A percentile compares a stretch with the other conserved stretches of the same genome.
phyloP scores from a whole-genome alignment of 2,329 filamentous ascomycete genomes.

The Didymella keratinophila region DNA sequence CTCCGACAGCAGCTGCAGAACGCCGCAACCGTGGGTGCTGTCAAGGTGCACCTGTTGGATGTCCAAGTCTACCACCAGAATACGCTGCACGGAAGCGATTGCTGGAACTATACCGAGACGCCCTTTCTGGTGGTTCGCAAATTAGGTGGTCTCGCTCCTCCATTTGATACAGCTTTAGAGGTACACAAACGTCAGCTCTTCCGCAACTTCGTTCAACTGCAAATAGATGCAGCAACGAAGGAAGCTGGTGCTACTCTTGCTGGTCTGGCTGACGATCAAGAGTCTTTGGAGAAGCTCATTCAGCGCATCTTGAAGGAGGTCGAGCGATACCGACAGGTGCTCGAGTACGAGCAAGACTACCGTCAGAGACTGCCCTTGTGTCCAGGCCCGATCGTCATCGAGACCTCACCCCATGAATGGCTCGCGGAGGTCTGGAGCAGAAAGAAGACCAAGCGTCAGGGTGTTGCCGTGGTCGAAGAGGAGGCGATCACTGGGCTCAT shows the following conservation, averaged over 20 bases:
- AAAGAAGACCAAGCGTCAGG: slow-evolving; percentile 32
- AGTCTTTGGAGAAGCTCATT: slow-evolving; percentile 23
- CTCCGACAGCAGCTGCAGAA: slow-evolving; percentile 34
- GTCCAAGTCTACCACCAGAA: slow-evolving; percentile 36
- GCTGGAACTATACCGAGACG: slow-evolving; percentile 39
- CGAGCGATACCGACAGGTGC: slow-evolving; percentile 27
- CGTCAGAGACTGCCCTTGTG: slow-evolving; percentile 37
- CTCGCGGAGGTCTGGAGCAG: slow-evolving; percentile 31
- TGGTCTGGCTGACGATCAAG: slow-evolving; percentile 7
- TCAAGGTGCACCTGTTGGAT: slow-evolving; percentile 36
- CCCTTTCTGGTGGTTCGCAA: slow-evolving; percentile 33
- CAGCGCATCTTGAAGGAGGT: slow-evolving; percentile 34
- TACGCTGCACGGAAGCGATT: slow-evolving; percentile 26
- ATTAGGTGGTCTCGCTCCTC: slow-evolving; percentile 32
- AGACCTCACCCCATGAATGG: slow-evolving; percentile 34
- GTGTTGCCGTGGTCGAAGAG: slow-evolving; percentile 24
- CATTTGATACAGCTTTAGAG: slow-evolving; percentile 27
- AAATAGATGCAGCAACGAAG: slow-evolving; percentile 14
- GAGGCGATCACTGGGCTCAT: slow-evolving; percentile 13
- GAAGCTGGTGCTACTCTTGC: slow-evolving; percentile 21
- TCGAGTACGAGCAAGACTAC: slow-evolving; percentile 33
- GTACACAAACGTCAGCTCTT: slow-evolving; percentile 38
- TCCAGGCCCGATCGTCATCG: slow-evolving; percentile 33
- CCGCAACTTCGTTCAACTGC: slow-evolving; percentile 23
- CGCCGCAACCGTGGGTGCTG: slow-evolving; percentile 26